Base-by-base conservation (phyloP, 345 rosid genomes). In the Salix purpurea region DNA sequence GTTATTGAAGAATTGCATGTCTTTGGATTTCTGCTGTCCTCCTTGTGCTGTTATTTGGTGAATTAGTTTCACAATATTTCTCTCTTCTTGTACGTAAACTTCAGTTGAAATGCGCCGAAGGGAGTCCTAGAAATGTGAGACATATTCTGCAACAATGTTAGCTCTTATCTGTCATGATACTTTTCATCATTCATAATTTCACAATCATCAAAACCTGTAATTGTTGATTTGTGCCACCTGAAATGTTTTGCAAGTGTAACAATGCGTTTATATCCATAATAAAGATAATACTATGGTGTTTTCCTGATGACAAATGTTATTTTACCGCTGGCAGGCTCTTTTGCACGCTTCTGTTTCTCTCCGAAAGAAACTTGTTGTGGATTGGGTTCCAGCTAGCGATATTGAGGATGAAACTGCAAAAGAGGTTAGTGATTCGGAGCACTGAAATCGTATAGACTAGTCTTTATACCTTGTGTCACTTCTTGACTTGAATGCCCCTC, bases 361-460 rank as follows among this genome's bases (percentile, higher is more conserved):
- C 80, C 87, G 90, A 80, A 77, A 83, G 83, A 93, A 93, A 87
- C 99, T 97, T 74, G 74, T 88, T 30, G 88, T 93, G 67, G 96
- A 90, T 69, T 95, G 97, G 99, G 91, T 95, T 86, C 91, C 98
- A 78, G 98, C 99, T 84, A 86, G 91, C 83, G 99, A 95, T 83
- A 94, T 95, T 65, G 98, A 95, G 87, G 96, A 91, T 54, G 92
- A 89, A 74, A 91, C 90, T 74, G 93, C 86, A 60, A 80, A 76
- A 86, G 76, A 71, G 87, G 98, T 95, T 58, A n/a, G 36, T 21
- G 37, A 30, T 69, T 56, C 15, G 50, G 34, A 69, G 28, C 19
- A 34, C 26, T 69, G 30, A 74, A 7, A 58, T 11, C n/a, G 19
- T 58, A 28, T n/a, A 12, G 34, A 26, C 34, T 44, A 32, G 24